Evolutionary conservation across 805 yeast genomes (phyloP).

Genomic region (Saccharomycopsis schoenii): DNA sequence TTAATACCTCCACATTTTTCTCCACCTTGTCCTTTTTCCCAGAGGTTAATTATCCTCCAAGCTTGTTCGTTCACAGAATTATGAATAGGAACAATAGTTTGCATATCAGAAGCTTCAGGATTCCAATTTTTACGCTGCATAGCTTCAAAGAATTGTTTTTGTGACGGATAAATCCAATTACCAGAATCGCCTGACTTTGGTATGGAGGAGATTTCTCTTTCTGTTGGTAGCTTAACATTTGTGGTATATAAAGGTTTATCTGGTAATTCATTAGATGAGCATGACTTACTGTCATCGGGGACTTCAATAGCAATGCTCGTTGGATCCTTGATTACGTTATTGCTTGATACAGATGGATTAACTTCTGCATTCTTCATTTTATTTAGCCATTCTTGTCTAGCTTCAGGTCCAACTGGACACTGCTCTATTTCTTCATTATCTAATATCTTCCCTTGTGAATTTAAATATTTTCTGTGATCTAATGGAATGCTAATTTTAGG

Average conservation of each 20-base stretch:
- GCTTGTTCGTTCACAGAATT: slow-evolving; percentile 89
- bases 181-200: slow-evolving; percentile 53
- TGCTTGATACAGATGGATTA: not conserved
- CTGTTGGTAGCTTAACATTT: slow-evolving; percentile 46
- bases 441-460: not conserved
- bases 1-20: slow-evolving; percentile 77
- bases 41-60: slow-evolving; percentile 71
- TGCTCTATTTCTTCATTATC: not conserved
- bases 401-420: slow-evolving; percentile 65
- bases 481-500: not conserved
- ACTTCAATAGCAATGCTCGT: not conserved
- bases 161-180: slow-evolving; percentile 94
- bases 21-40: slow-evolving; percentile 63
- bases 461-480: not conserved
- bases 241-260: slow-evolving; percentile 27
- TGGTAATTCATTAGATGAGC: slow-evolving; percentile 35
- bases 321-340: slow-evolving; percentile 3
- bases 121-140: slow-evolving; percentile 87
- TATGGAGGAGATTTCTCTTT: slow-evolving; percentile 69
- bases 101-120: slow-evolving; percentile 77
- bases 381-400: slow-evolving; percentile 50
- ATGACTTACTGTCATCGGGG: not conserved
- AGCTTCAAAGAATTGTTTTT: slow-evolving; percentile 88
- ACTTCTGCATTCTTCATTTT: slow-evolving; percentile 11
- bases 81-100: slow-evolving; percentile 86